phyloP scores from a whole-genome alignment of 495 filamentous ascomycete species.

The Apodospora peruviana region DNA sequence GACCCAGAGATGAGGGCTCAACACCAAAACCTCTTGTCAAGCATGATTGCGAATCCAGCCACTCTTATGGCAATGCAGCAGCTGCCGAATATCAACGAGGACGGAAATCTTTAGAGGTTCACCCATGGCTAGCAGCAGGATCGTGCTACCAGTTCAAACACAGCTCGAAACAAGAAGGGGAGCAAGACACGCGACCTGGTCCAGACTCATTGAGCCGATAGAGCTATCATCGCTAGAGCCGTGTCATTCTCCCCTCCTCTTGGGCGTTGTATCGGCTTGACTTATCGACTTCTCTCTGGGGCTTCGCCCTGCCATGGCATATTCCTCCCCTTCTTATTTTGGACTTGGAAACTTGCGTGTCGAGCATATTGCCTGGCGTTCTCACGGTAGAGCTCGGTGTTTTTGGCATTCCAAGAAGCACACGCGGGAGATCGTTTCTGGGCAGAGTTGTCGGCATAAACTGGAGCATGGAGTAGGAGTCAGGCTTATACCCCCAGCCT shows the following conservation, averaged over 20 bases:
- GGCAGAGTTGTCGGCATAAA: conserved; percentile 17
- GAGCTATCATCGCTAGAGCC: too few species aligned
- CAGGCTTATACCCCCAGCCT: conserved; percentile 19
- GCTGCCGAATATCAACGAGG: conserved; percentile 45
- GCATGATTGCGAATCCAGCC: conserved; percentile 33
- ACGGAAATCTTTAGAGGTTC: conserved; percentile 31
- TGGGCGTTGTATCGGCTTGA: too few species aligned
- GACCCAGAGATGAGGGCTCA: conserved; percentile 36
- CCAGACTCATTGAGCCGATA: too few species aligned
- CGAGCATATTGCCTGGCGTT: conserved; percentile 25
- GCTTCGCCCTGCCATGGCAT: neutral
- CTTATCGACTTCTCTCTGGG: neutral
- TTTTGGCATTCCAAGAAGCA: conserved; percentile 14
- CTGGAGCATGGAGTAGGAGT: conserved; percentile 20
- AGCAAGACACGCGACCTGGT: neutral
- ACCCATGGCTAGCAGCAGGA: neutral
- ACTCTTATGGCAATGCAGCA: conserved; percentile 25
- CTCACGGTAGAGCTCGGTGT: conserved; percentile 3
- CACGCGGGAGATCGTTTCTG: conserved; percentile 8
- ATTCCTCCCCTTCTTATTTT: neutral
- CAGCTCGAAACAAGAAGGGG: neutral
- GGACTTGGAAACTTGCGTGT: conserved; percentile 15
- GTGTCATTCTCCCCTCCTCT: too few species aligned
- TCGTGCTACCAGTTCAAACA: neutral
- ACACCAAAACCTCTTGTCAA: conserved; percentile 30